phyloP scores from a whole-genome alignment of 1,284 basidiomycete species.

The Puccinia polysora region DNA sequence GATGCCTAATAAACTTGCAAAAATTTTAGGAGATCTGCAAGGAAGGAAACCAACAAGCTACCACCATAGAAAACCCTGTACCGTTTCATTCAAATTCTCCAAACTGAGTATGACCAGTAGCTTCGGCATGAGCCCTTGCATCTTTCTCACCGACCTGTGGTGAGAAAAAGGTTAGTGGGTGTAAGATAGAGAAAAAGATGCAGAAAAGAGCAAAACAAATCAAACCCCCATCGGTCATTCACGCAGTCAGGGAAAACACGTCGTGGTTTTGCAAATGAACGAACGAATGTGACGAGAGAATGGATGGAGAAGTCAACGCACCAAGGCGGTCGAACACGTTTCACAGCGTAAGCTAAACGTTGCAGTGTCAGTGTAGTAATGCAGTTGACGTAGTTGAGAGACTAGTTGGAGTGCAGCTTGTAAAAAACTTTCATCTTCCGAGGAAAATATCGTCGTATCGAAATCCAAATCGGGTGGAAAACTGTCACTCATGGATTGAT shows the following conservation, averaged over 20 bases:
- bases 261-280: too few relatives aligned
- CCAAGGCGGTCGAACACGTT: conserved; percentile 55
- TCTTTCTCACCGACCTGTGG: conserved; percentile 72
- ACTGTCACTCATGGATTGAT: conserved; percentile 55
- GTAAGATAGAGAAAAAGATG: neutral
- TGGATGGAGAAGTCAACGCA: too few relatives aligned
- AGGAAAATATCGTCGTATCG: conserved; percentile 78
- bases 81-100: conserved; percentile 65
- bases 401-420: conserved; percentile 68
- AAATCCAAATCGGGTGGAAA: conserved; percentile 60
- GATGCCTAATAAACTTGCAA: too few relatives aligned
- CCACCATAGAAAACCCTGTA: too few relatives aligned
- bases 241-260: too few relatives aligned
- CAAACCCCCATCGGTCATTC: too few relatives aligned
- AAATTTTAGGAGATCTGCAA: too few relatives aligned
- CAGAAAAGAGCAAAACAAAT: too few relatives aligned
- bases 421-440: conserved; percentile 57
- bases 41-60: too few relatives aligned
- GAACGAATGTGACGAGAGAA: too few relatives aligned
- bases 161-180: neutral
- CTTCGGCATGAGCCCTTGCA: conserved; percentile 74
- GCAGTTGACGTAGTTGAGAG: conserved; percentile 65
- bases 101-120: conserved; percentile 79
- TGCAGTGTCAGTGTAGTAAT: conserved; percentile 80
- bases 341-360: conserved; percentile 77